Base-by-base conservation (phyloP, 108 stramenopile genomes). In the Nitzschia sp. region DNA sequence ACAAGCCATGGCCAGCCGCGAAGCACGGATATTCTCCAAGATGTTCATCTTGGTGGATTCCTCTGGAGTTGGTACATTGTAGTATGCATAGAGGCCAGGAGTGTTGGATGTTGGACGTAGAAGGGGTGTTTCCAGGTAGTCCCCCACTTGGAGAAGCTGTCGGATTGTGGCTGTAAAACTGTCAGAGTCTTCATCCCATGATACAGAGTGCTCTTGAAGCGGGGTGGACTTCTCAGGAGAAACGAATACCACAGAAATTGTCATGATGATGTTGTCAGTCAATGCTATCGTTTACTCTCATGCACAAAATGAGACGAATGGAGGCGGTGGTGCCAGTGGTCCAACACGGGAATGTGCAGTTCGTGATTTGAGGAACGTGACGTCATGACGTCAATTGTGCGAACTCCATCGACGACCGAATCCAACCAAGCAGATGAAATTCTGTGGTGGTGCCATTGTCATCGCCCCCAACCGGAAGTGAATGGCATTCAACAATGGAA, bases 1-100 rank as follows among this genome's bases (percentile, higher is more conserved):
- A 57, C 88, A 89, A 10, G 90, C 85, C 93, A 91, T 91, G 51
- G 88, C 85, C 65, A 94, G 75, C 39, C 86, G 55, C 1, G 90
- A 91, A 3, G 90, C 93, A 19, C 92, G 76, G 37, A 86, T 42
- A 59, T 93, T 93, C 8, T 79, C 77, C 11, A 37, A 6, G 5
- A 25, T n/a, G 1, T 8, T 17, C 8, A 19, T 21, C 22, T 24
- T 51, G 37, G 37, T 11, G 21, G 34, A 24, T 9, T 26, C 29
- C 11, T 43, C 43, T 1, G 29, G 29, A 24, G 48, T 26, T 43
- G 57, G 57, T 3, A 39, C 43, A 50, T 64, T 65, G 51, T 66
- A 63, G 46, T 78, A 78, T 11, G 71, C 70, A 41, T 72, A 78
- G 6, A 78, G 58, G 15, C 77, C 77, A n/a, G 77, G 65, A 15